Percentiles rank a stretch among this genome's conserved stretches.
phyloP scores from a whole-genome alignment of 176 grass and related monocot species.

The Chloris gayana region DNA sequence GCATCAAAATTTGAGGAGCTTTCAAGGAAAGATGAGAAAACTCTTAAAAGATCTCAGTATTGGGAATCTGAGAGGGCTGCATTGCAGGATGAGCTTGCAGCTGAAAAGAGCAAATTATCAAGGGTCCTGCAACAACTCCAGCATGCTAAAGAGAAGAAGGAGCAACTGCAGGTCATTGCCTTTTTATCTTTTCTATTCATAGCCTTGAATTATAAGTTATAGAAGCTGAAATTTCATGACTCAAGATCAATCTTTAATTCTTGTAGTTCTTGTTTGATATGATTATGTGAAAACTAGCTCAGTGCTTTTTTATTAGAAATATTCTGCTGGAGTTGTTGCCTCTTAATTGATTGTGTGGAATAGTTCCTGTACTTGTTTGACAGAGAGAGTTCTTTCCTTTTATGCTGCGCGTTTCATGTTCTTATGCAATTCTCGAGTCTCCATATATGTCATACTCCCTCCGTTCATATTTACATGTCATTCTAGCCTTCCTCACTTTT shows the following conservation, averaged over 20 bases:
- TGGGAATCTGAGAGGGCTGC: constrained; percentile 75
- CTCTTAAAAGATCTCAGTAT: constrained; percentile 72
- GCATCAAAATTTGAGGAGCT: constrained; percentile 65
- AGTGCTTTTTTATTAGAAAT: background rate
- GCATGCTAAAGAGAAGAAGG: constrained; percentile 63
- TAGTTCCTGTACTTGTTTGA: constrained; percentile 15
- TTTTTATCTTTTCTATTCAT: constrained; percentile 29
- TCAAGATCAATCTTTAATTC: constrained; percentile 16
- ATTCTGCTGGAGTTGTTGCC: background rate
- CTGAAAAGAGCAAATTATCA: constrained; percentile 64
- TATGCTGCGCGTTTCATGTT: constrained; percentile 3
- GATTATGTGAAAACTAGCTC: constrained; percentile 1
- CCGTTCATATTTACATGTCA: no score
- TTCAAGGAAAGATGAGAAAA: constrained; percentile 73
- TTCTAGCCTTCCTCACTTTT: no score
- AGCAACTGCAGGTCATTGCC: constrained; percentile 63
- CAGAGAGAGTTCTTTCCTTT: background rate
- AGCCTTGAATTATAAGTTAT: constrained; percentile 9
- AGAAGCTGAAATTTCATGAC: background rate
- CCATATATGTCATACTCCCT: background rate
- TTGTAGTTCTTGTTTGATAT: background rate
- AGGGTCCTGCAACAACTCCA: constrained; percentile 57
- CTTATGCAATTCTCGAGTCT: background rate
- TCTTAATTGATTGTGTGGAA: constrained; percentile 13
- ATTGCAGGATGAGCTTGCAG: constrained; percentile 73